A percentile compares a stretch with the other conserved stretches of the same genome.
phyloP scores from a whole-genome alignment of 345 rosid genomes.

The Citrus reticulata region DNA sequence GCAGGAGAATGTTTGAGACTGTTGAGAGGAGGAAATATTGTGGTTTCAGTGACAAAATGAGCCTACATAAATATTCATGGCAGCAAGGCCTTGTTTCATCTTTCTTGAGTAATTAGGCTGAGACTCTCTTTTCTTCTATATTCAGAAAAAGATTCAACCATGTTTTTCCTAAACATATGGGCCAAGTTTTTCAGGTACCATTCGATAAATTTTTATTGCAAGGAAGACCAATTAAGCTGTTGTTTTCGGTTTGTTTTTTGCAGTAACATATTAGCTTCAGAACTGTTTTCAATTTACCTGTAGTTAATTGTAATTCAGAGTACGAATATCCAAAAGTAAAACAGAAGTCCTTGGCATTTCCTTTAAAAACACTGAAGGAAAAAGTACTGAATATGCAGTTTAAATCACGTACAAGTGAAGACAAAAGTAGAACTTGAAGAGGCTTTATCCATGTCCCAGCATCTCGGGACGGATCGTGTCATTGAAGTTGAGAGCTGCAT shows the following conservation, averaged over 20 bases:
- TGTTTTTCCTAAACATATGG: background rate
- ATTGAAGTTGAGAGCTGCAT: constrained; percentile 91
- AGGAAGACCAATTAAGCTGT: background rate
- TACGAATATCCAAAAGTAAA: background rate
- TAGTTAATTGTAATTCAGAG: background rate
- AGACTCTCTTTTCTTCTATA: background rate
- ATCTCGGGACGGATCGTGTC: constrained; percentile 50
- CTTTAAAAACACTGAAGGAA: background rate
- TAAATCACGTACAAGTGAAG: constrained; percentile 64
- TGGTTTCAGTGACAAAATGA: background rate
- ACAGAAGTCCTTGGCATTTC: background rate
- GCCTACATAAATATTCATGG: background rate
- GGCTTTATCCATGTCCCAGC: constrained; percentile 45
- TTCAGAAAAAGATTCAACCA: background rate
- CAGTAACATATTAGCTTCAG: background rate
- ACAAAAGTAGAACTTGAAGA: constrained; percentile 73
- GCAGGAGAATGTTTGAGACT: background rate
- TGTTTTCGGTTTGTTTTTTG: background rate
- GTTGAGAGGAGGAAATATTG: background rate
- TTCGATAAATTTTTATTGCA: background rate
- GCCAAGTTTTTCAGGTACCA: background rate
- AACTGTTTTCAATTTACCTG: background rate
- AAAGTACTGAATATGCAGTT: constrained; percentile 42
- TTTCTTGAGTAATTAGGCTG: background rate
- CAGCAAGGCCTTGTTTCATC: background rate